A percentile compares a stretch with the other conserved stretches of the same genome.
phyloP scores from a whole-genome alignment of 192 early-diverging fungal genomes.

The Entomortierella beljakovae region DNA sequence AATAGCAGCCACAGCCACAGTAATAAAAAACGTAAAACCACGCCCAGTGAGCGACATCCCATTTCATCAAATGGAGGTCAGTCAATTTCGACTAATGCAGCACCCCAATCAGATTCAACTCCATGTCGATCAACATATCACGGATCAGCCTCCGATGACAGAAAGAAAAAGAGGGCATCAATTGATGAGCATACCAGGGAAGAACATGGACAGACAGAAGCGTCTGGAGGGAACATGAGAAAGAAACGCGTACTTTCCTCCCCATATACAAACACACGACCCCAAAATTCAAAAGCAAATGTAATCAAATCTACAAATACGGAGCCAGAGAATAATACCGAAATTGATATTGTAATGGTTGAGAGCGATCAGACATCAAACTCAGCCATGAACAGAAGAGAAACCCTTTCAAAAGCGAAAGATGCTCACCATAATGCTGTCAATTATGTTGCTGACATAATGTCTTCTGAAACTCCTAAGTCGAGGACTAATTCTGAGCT shows the following conservation, averaged over 20 bases:
- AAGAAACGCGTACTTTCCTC: constrained; percentile 24
- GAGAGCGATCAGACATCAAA: too few species aligned
- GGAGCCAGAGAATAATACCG: not conserved
- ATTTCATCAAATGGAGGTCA: too few species aligned
- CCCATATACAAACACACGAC: not conserved
- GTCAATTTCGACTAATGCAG: not conserved
- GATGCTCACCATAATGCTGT: too few species aligned
- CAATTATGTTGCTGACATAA: too few species aligned
- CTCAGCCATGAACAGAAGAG: too few species aligned
- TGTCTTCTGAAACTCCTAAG: too few species aligned
- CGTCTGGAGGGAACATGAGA: constrained; percentile 12
- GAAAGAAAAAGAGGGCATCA: constrained; percentile 1
- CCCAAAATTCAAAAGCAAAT: not conserved
- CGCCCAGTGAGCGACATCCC: constrained; percentile 1
- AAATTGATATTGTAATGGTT: not conserved
- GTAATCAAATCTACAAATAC: not conserved
- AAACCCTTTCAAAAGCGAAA: too few species aligned
- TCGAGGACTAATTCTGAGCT: too few species aligned
- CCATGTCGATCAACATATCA: not conserved
- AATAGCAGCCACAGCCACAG: not conserved
- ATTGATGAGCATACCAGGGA: constrained; percentile 14
- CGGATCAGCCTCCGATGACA: not conserved
- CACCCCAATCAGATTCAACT: not conserved
- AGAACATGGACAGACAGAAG: constrained; percentile 1
- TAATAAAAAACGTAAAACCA: constrained; percentile 10